phyloP scores from a whole-genome alignment of 257 asterid species.

The Datura wrightii region DNA sequence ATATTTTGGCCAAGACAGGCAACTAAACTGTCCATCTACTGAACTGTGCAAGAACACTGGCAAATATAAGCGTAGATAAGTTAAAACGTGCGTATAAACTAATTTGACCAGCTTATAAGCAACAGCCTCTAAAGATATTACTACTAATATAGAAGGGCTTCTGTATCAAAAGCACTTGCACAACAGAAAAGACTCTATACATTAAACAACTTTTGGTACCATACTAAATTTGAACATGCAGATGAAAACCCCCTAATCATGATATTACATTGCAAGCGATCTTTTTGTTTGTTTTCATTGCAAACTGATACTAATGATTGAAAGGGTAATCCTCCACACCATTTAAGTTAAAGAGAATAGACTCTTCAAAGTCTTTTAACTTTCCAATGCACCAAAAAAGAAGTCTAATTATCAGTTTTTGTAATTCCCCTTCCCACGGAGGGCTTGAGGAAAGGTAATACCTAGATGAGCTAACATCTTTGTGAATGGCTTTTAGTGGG shows the following conservation, averaged over 20 bases:
- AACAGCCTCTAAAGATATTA: background rate
- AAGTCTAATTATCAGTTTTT: too few relatives aligned
- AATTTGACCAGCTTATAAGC: background rate
- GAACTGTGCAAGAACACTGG: background rate
- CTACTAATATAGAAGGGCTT: background rate
- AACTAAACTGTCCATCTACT: background rate
- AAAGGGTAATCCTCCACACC: background rate
- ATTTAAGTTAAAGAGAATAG: background rate
- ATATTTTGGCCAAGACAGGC: background rate
- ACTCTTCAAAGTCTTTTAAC: background rate
- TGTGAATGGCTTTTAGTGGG: constrained; percentile 16
- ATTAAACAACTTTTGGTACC: background rate
- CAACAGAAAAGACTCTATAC: background rate
- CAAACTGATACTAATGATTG: background rate
- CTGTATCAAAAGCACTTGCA: background rate
- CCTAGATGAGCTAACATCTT: background rate
- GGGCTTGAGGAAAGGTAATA: background rate
- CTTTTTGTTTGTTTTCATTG: background rate
- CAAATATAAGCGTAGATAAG: background rate
- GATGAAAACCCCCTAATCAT: background rate
- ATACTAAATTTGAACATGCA: background rate
- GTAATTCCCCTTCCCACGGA: background rate
- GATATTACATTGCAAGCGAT: background rate
- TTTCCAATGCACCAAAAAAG: constrained; percentile 19
- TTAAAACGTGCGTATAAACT: background rate